Evolutionary conservation across 1,284 basidiomycete genomes (phyloP), one percentile per base, ranked within the genome.

Genomic region (Cutaneotrichosporon sp.): DNA sequence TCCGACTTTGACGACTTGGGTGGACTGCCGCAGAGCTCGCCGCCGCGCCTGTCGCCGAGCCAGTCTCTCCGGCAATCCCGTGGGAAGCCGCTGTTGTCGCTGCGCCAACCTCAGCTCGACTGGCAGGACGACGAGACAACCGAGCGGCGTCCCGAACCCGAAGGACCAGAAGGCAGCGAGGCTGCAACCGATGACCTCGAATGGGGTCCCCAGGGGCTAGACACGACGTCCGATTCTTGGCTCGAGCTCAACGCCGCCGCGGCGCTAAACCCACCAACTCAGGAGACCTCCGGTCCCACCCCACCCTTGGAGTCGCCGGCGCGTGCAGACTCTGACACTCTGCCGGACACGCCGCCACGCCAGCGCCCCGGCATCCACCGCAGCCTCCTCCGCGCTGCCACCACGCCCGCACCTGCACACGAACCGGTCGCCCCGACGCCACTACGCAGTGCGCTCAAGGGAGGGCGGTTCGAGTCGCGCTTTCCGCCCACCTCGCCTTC

Each of bases 261-360:
- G 7, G 55, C 55, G 32, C 55, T 56, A 5, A 56, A 56, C 38
- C 55, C 55, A 4, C 55, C 55, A 8, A 42, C 55, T 4, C 55
- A 38, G 2, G 38, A 38, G 38, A 21, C 55, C 32, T 55, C 53
- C 1, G 9, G 18, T 8, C 5, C 34, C 31, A 9, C 31, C 31
- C 31, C 52, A 22, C 53, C n/a, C 21, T 13, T n/a, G 21, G 7
- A 50, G 22, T 58, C 56, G n/a, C 61, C 61, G 2, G 56, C 56
- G 0, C 50, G 46, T n/a, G 56, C 34, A 3, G 60, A 61, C 30
- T 49, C 30, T 11, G 60, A 61, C 51, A 56, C 59, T 26, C 38
- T 60, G 4, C 50, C 60, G 11, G 57, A 58, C 18, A 58, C 58
- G n/a, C 58, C 47, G 31, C 46, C 31, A 18, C 56, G 36, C 38